Evolutionary conservation across 495 filamentous ascomycete genomes (phyloP).

Genomic region (Penicillium odoratum): DNA sequence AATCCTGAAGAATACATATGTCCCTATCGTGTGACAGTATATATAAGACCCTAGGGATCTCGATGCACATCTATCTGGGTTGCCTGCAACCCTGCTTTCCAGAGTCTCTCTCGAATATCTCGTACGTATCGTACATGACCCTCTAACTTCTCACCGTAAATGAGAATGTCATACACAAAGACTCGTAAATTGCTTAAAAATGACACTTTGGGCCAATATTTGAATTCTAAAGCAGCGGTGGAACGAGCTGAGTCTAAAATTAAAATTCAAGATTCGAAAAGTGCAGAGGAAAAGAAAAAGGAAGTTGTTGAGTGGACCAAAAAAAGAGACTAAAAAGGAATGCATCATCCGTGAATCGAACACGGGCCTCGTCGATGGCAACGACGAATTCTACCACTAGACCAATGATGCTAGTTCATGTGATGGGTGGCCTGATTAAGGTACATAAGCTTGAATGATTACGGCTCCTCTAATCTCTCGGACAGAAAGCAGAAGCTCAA

Average conservation of each 20-base stretch:
- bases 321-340: slow-evolving; percentile 19
- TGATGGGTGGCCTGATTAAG: neutral
- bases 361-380: slow-evolving; percentile 61
- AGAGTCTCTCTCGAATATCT: too few relatives aligned
- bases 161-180: too few relatives aligned
- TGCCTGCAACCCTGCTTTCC: too few relatives aligned
- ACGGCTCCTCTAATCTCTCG: neutral
- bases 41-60: too few relatives aligned
- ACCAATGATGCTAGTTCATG: slow-evolving; percentile 50
- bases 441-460: neutral
- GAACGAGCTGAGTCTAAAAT: neutral
- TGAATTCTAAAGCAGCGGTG: too few relatives aligned
- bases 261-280: neutral
- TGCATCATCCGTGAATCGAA: slow-evolving; percentile 61
- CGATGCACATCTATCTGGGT: too few relatives aligned
- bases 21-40: too few relatives aligned
- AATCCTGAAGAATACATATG: too few relatives aligned
- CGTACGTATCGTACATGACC: too few relatives aligned
- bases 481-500: slow-evolving; percentile 21
- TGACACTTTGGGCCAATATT: too few relatives aligned
- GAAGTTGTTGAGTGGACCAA: neutral
- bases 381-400: slow-evolving; percentile 62
- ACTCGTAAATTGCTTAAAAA: too few relatives aligned
- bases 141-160: too few relatives aligned
- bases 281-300: neutral